phyloP scores from a whole-genome alignment of 352 stramenopile species.

The Phytophthora chlamydospora region DNA sequence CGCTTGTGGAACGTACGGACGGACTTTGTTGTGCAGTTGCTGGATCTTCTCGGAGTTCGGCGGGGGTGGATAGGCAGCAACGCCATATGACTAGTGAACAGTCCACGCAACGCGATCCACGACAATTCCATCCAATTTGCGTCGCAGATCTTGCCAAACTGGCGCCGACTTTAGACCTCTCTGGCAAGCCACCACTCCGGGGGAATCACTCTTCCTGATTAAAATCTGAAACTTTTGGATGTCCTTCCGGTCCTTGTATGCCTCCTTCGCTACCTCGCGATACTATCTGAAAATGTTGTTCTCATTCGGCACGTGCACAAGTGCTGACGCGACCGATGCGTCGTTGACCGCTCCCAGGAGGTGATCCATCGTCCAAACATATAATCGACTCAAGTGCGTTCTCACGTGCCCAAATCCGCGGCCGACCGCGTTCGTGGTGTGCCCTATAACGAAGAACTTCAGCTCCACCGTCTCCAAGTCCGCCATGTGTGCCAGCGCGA shows the following conservation, averaged over 20 bases:
- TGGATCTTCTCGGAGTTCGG: slow-evolving; percentile 19
- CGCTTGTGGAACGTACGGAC: slow-evolving; percentile 20
- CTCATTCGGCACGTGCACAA: not conserved
- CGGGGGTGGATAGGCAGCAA: not conserved
- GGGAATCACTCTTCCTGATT: not conserved
- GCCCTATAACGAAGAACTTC: too few species aligned
- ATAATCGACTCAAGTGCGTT: too few species aligned
- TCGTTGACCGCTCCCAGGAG: too few species aligned
- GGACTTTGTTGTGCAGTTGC: slow-evolving; percentile 23
- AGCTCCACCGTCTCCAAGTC: too few species aligned
- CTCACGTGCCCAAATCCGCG: too few species aligned
- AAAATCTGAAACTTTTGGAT: slow-evolving; percentile 12
- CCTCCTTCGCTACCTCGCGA: not conserved
- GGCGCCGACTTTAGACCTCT: not conserved
- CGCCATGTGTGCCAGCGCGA: too few species aligned
- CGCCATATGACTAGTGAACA: not conserved
- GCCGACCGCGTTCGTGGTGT: too few species aligned
- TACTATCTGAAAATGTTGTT: slow-evolving; percentile 2
- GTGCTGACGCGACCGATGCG: not conserved
- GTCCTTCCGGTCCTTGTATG: slow-evolving; percentile 3
- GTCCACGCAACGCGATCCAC: not conserved
- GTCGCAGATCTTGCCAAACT: slow-evolving; percentile 2
- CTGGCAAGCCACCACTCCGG: slow-evolving; percentile 1
- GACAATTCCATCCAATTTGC: not conserved
- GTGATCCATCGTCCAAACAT: too few species aligned